Percentiles rank a stretch among this genome's conserved stretches.
Conservation (phyloP, 2,329 filamentous ascomycete genomes). For the Periconia sp. region DNA sequence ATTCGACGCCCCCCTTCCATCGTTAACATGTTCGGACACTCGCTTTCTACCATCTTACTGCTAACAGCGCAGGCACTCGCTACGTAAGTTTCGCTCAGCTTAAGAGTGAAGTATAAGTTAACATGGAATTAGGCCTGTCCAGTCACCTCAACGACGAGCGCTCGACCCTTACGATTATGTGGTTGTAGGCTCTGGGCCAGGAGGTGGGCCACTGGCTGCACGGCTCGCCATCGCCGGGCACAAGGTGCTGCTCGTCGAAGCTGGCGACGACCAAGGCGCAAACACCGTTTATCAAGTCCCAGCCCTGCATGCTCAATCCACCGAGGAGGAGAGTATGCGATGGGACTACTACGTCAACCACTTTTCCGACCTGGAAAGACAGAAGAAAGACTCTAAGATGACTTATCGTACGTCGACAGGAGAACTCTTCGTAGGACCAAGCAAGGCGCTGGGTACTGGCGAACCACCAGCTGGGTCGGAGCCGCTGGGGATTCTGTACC, state of each 20-base stretch:
- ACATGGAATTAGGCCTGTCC: too few relatives aligned
- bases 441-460: constrained; percentile 15
- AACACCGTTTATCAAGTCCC: constrained; percentile 54
- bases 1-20: too few relatives aligned
- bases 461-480: constrained; percentile 52
- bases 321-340: constrained; percentile 55
- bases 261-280: constrained; percentile 58
- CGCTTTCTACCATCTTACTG: too few relatives aligned
- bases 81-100: too few relatives aligned
- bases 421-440: constrained; percentile 53
- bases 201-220: constrained; percentile 60
- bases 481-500: constrained; percentile 57
- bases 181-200: constrained; percentile 46
- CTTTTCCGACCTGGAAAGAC: constrained; percentile 54
- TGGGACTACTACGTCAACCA: constrained; percentile 66
- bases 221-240: constrained; percentile 59
- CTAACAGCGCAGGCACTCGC: too few relatives aligned
- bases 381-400: constrained; percentile 52
- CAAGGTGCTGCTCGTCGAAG: constrained; percentile 60
- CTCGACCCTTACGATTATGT: constrained; percentile 26
- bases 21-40: too few relatives aligned
- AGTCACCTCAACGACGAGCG: too few relatives aligned
- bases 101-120: too few relatives aligned
- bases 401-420: constrained; percentile 38
- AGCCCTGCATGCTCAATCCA: constrained; percentile 52